Percentiles rank a stretch among this genome's conserved stretches.
phyloP scores from a whole-genome alignment of 345 rosid species.

The Bretschneidera sinensis region DNA sequence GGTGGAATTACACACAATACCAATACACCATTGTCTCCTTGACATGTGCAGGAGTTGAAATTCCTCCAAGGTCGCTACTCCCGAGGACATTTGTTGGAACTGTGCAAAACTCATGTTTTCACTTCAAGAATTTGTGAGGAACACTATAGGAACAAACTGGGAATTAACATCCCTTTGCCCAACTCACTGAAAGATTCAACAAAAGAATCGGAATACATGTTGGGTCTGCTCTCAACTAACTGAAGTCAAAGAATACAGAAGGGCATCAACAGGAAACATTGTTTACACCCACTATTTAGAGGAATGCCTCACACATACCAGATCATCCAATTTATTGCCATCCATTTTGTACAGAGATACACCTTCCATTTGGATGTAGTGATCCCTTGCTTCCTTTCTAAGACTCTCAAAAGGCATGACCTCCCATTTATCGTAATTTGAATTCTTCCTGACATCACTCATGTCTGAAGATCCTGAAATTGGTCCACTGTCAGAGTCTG shows the following conservation, averaged over 20 bases:
- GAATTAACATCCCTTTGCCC: no score
- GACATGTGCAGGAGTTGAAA: background rate
- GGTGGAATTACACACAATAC: no score
- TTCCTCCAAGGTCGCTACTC: background rate
- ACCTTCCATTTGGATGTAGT: conserved; percentile 67
- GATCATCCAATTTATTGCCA: conserved; percentile 90
- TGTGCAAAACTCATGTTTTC: no score
- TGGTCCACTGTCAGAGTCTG: conserved; percentile 51
- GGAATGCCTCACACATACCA: conserved; percentile 76
- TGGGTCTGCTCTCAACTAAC: no score
- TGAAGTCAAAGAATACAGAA: no score
- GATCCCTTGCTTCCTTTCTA: conserved; percentile 84
- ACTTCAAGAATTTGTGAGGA: no score
- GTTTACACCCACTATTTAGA: conserved; percentile 24
- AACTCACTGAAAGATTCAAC: no score
- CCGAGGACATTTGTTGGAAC: no score
- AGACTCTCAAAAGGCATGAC: conserved; percentile 67
- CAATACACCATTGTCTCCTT: no score
- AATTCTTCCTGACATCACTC: conserved; percentile 62
- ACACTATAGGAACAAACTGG: no score
- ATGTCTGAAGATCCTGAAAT: conserved; percentile 82
- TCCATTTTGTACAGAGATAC: conserved; percentile 93
- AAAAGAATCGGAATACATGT: no score
- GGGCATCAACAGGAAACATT: background rate
- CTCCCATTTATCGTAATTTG: conserved; percentile 92